Conservation (phyloP, 495 filamentous ascomycete species). For the Neurospora sublineolata region DNA sequence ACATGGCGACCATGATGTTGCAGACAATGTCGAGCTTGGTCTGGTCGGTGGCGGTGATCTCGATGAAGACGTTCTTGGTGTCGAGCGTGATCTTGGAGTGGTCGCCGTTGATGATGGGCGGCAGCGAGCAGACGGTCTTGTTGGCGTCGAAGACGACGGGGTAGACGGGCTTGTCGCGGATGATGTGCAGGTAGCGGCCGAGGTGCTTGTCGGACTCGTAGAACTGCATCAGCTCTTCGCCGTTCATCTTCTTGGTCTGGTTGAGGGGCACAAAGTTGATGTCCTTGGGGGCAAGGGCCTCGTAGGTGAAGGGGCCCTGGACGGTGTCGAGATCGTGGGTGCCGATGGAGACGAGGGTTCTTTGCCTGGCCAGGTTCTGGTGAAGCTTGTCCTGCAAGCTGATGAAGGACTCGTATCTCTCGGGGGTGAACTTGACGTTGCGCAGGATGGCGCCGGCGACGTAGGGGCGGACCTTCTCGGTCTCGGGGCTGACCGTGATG, state of each 20-base stretch:
- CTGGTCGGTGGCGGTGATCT: slow-evolving; percentile 91
- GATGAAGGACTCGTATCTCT: slow-evolving; percentile 94
- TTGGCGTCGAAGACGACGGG: slow-evolving; percentile 94
- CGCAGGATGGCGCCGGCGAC: slow-evolving; percentile 80
- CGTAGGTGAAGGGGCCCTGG: slow-evolving; percentile 91
- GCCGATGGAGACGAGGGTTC: slow-evolving; percentile 89
- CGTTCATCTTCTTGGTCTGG: slow-evolving; percentile 78
- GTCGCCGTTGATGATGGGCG: slow-evolving; percentile 94
- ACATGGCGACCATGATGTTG: slow-evolving; percentile 94
- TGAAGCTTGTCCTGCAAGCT: slow-evolving; percentile 95
- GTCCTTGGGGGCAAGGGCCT: slow-evolving; percentile 81
- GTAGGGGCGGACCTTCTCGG: slow-evolving; percentile 68
- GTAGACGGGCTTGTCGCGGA: slow-evolving; percentile 85
- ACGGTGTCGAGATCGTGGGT: slow-evolving; percentile 94
- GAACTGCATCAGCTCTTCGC: slow-evolving; percentile 80
- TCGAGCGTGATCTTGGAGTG: slow-evolving; percentile 88
- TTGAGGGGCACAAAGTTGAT: slow-evolving; percentile 88
- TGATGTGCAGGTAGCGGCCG: slow-evolving; percentile 77
- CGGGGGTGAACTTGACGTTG: slow-evolving; percentile 81
- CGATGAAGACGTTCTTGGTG: slow-evolving; percentile 89
- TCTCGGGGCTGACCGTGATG: slow-evolving; percentile 71
- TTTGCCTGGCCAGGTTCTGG: slow-evolving; percentile 84
- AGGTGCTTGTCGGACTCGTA: slow-evolving; percentile 87
- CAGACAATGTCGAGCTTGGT: slow-evolving; percentile 95
- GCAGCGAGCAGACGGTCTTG: slow-evolving; percentile 78